Base-by-base conservation (phyloP, 495 filamentous ascomycete genomes). In the Trichoderma erinaceum region DNA sequence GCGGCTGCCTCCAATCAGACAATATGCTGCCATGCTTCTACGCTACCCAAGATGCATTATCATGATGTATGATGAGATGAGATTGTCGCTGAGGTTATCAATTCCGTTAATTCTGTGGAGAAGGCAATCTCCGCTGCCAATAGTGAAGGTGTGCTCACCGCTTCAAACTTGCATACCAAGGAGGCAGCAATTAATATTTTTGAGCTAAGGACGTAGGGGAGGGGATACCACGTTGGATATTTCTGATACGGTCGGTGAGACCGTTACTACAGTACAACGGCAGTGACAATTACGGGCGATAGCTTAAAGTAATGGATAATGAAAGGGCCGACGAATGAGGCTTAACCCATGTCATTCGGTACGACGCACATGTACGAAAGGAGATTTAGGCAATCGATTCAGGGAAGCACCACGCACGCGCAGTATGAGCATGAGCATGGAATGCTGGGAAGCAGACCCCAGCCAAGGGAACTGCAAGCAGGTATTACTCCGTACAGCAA, bases 201-300 rank as follows among this genome's bases (percentile, higher is more conserved):
- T 13, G 16, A 32, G 56, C 25, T 29, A 18, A 27, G 1, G 23
- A 61, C 16, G 56, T 29, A 61, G 27, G 27, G 56, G 16, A n/a
- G n/a, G 27, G 16, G 23, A 35, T 12, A 32, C 27, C 23, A 27
- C 56, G 27, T 11, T 61, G 23, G 56, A 29, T 4, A 32, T 32
- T 32, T 61, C 56, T 61, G 27, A 25, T 15, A 61, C 56, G 56
- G 56, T 61, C 56, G 56, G 27, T 15, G 25, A 61, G 23, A 61
- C 56, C 23, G 23, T 61, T 61, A 32, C 56, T 61, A 25, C 56
- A 61, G 8, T 32, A 32, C 27, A 11, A 32, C 23, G 56, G 56
- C 23, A 27, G 27, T 61, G 23, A 61, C 12, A 25, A 61, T 61
- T 61, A 61, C 23, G 56, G 23, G n/a, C 23, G 23, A 32, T 61